These are phyloP conservation scores for Fusarium sp. DNA, from an alignment of 2,329 filamentous ascomycete genomes.

Conservation along the genomic window DNA sequence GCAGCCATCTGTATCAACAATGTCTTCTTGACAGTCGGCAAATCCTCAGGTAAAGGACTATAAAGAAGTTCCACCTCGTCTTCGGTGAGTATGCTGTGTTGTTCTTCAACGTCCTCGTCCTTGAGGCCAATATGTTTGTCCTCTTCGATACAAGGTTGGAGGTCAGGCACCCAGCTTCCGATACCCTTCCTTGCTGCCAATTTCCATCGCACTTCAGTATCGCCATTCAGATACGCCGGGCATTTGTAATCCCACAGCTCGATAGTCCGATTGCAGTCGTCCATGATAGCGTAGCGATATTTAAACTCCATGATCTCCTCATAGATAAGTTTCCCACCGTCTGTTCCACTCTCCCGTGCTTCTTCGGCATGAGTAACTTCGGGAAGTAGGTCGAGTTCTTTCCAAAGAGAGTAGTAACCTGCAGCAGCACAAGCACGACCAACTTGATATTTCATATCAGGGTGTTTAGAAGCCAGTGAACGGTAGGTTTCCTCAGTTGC, in stretches of 20 bases:
- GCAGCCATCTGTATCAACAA: conserved; percentile 16
- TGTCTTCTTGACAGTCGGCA: conserved; percentile 9
- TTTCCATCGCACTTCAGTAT: conserved; percentile 13
- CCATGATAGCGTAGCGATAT: conserved; percentile 8
- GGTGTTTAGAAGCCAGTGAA: background rate
- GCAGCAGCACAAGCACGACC: conserved; percentile 21
- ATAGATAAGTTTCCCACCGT: conserved; percentile 9
- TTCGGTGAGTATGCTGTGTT: background rate
- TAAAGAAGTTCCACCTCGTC: conserved; percentile 1
- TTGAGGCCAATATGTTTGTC: conserved; percentile 1
- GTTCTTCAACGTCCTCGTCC: background rate
- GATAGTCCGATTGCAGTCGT: background rate
- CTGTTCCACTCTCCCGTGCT: conserved; percentile 3
- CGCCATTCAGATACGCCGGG: conserved; percentile 7
- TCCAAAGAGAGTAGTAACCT: conserved; percentile 1
- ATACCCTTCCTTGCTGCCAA: background rate
- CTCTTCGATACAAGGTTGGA: conserved; percentile 15
- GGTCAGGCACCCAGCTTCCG: background rate
- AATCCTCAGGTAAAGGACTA: background rate
- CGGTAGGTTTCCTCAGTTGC: conserved; percentile 15
- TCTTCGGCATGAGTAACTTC: conserved; percentile 23
- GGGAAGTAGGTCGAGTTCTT: conserved; percentile 7
- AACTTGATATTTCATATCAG: conserved; percentile 12
- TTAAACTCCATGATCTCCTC: conserved; percentile 8
- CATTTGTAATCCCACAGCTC: background rate